phyloP scores from a whole-genome alignment of 352 stramenopile species.

The Pythium brassicae region DNA sequence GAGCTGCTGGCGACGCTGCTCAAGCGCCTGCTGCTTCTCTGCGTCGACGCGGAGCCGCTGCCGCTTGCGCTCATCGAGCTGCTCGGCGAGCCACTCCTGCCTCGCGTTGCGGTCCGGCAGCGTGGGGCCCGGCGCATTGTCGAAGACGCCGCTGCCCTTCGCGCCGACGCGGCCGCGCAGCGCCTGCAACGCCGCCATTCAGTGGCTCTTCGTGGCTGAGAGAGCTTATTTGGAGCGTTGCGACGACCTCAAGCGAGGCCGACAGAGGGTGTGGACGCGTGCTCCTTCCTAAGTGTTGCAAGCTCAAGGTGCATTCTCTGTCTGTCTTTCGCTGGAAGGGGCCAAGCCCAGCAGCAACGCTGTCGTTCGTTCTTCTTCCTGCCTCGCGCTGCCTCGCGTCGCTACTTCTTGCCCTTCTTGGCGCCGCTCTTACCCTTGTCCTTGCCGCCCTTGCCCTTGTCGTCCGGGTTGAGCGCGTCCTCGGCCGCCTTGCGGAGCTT shows the following conservation, averaged over 20 bases:
- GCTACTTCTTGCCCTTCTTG: constrained; percentile 74
- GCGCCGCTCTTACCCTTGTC: constrained; percentile 49
- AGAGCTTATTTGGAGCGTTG: too few species aligned
- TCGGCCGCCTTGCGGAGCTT: constrained; percentile 57
- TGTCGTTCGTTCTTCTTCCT: too few species aligned
- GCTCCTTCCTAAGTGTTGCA: too few species aligned
- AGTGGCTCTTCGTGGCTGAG: constrained; percentile 6
- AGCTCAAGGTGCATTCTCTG: too few species aligned
- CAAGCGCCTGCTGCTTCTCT: neutral
- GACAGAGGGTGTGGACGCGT: too few species aligned
- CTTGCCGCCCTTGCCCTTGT: constrained; percentile 60
- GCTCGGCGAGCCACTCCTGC: constrained; percentile 42
- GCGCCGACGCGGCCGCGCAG: constrained; percentile 8
- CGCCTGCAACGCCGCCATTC: constrained; percentile 6
- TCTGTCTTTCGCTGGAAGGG: too few species aligned
- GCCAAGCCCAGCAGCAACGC: too few species aligned
- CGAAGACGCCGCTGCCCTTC: neutral
- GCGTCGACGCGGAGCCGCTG: constrained; percentile 29
- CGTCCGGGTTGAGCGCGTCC: constrained; percentile 54
- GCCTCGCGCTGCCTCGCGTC: neutral
- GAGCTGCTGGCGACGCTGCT: constrained; percentile 21
- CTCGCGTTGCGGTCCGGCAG: constrained; percentile 19
- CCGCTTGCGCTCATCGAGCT: constrained; percentile 38
- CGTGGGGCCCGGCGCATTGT: neutral
- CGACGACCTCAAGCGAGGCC: too few species aligned